Base-by-base conservation (phyloP, 225 moss, liverwort and hornwort genomes). In the Antitrichia curtipendula region DNA sequence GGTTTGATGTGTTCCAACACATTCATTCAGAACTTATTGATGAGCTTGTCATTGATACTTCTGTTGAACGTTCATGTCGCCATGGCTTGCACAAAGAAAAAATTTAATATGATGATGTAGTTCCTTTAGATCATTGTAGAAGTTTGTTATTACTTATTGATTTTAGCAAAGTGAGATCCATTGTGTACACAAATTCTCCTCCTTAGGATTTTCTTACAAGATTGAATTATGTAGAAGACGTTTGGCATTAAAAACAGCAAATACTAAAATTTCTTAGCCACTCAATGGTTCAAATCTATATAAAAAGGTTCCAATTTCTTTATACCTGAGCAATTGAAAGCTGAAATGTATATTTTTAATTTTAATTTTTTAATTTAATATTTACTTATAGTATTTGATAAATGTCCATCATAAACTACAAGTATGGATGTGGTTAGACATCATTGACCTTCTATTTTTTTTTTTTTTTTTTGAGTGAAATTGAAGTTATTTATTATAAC, bases 291-390 rank as follows among this genome's bases (percentile, higher is more conserved):
- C 40, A 58, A 58, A 28, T 58, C 5, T 56, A 7, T 57, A 9
- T 57, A 7, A 57, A 40, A 34, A 76, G 2, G 9, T 24, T 76
- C 0, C 4, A 36, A 15, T 36, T 76, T 36, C 20, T 36, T 9
- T 0, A 53, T 0, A 53, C 9, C 6, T 76, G 3, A 1, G 2
- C 10, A 50, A 7, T 32, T 20, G 3, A 50, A 34, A 71, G 17
- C 45, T 45, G 2, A 16, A 71, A 45, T 71, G 21, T 34, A 9
- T 22, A 7, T 20, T 50, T 49, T 5, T 4, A 47, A 31, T 13
- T 49, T 19, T 21, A 20, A 49, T 13, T 41, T 70, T 16, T 70
- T 24, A 9, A 41, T 16, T 74, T 74, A 13, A 20, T 47, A 74
- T 49, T 49, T 5, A 49, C 8, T 75, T 22, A 34, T 34, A 32